Evolutionary conservation across 768 basidiomycete species (phyloP).

Genomic region (Zangia roseola): DNA sequence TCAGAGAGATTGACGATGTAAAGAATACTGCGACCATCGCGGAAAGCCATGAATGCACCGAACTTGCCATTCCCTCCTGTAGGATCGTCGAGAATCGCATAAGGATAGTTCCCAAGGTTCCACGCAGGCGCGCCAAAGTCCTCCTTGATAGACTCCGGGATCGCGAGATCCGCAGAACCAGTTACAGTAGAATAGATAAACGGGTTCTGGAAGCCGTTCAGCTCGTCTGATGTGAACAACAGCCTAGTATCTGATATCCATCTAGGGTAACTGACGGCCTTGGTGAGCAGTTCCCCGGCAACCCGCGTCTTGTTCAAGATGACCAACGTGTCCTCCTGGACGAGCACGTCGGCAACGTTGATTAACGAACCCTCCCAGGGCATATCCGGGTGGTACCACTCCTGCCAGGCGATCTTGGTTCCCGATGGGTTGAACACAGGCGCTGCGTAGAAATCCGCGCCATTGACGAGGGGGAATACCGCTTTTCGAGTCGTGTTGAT

Average conservation of each 20-base stretch:
- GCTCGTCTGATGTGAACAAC: conserved; percentile 60
- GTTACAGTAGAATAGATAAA: conserved; percentile 47
- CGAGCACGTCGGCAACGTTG: conserved; percentile 47
- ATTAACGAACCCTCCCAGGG: conserved; percentile 69
- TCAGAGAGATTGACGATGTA: conserved; percentile 31
- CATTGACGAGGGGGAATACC: conserved; percentile 47
- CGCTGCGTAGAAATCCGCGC: conserved; percentile 70
- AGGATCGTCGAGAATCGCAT: conserved; percentile 42
- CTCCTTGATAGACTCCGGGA: conserved; percentile 43
- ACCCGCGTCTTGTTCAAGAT: conserved; percentile 42
- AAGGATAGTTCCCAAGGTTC: conserved; percentile 47
- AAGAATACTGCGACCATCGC: conserved; percentile 34
- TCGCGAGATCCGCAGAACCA: conserved; percentile 26
- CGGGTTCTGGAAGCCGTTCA: conserved; percentile 65
- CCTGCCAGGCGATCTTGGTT: conserved; percentile 54
- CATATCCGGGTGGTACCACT: conserved; percentile 72
- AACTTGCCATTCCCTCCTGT: conserved; percentile 16
- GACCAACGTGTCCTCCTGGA: conserved; percentile 28
- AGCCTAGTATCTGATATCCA: conserved; percentile 59
- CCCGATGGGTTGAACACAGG: conserved; percentile 64
- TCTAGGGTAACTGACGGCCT: conserved; percentile 56
- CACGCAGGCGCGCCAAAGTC: conserved; percentile 64
- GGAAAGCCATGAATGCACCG: conserved; percentile 32
- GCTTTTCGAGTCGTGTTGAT: conserved; percentile 49
- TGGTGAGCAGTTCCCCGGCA: conserved; percentile 49